Evolutionary conservation across 768 basidiomycete genomes (phyloP), one percentile per base, ranked within the genome.

Genomic region (Sporobolomyces phaffii): DNA sequence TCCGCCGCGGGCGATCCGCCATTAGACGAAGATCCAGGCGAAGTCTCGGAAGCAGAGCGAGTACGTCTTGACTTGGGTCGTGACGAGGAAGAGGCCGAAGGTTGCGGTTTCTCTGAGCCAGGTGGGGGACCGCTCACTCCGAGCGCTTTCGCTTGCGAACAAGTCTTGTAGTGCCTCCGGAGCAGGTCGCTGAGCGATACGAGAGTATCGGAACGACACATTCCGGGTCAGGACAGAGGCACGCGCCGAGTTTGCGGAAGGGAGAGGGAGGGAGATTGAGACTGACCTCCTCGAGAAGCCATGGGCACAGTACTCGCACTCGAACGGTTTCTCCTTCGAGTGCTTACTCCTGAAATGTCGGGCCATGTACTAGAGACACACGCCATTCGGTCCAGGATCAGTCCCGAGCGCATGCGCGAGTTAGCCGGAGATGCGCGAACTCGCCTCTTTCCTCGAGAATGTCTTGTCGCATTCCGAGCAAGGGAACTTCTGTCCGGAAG

Each of bases 401-500:
- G 24, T 11, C 29, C n/a, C 8, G 31, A 36, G 31, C 24, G 40
- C 9, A 10, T 20, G 13, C 18, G 44, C 13, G 31, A 40, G 36
- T 31, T n/a, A 43, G 17, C 22, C 29, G 44, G 14, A 24, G 41
- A 24, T 2, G 18, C 26, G 57, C 4, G 24, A 40, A 38, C 66
- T 20, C 41, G 56, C 66, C 60, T 68, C 66, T 20, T 62, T 62
- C 24, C 66, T 29, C 22, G 66, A 62, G 57, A 68, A 68, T 14
- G 43, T 26, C 66, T 68, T 68, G 33, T 49, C 60, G 44, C 66
- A 68, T 26, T 58, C 36, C 5, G 49, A n/a, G 34, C 66, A 68
- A 14, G 48, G n/a, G 56, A 52, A 62, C n/a, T 17, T 31, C 38
- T 43, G 51, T 7, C 56, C 56, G 2, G 34, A 33, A 6, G 60